A percentile compares a stretch with the other conserved stretches of the same genome.
These are phyloP conservation scores for Saposhnikovia divaricata DNA, from an alignment of 129 eudicot species.

Conservation along the genomic window DNA sequence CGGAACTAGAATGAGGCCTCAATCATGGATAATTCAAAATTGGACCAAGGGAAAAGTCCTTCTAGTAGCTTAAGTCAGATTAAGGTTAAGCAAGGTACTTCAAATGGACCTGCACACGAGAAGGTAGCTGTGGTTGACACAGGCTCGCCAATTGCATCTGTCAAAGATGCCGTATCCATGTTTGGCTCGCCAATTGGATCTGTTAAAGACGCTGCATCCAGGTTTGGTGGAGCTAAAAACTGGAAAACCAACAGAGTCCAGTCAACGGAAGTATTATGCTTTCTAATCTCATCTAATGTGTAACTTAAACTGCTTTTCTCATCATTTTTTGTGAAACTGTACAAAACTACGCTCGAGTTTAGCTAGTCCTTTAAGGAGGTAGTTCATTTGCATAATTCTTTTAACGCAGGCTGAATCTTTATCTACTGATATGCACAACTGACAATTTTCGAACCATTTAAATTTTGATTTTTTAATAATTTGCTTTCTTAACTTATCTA, in stretches of 20 bases:
- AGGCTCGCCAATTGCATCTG: constrained; percentile 60
- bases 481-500: background rate
- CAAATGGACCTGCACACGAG: background rate
- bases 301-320: background rate
- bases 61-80: constrained; percentile 4
- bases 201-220: constrained; percentile 49
- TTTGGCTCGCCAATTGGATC: constrained; percentile 64
- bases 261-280: constrained; percentile 10
- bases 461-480: no score
- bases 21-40: background rate
- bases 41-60: background rate
- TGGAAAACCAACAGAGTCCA: background rate
- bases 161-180: constrained; percentile 59
- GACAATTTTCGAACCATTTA: no score
- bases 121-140: constrained; percentile 24
- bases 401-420: background rate
- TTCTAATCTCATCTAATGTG: background rate
- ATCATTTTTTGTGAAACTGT: background rate
- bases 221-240: constrained; percentile 1
- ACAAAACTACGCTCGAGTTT: background rate
- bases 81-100: background rate
- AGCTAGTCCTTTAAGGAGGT: background rate
- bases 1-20: constrained; percentile 3
- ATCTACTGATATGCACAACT: background rate
- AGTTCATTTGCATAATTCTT: background rate